phyloP scores from a whole-genome alignment of 1,139 yeast genomes.

The Magnusiomyces ingens region DNA sequence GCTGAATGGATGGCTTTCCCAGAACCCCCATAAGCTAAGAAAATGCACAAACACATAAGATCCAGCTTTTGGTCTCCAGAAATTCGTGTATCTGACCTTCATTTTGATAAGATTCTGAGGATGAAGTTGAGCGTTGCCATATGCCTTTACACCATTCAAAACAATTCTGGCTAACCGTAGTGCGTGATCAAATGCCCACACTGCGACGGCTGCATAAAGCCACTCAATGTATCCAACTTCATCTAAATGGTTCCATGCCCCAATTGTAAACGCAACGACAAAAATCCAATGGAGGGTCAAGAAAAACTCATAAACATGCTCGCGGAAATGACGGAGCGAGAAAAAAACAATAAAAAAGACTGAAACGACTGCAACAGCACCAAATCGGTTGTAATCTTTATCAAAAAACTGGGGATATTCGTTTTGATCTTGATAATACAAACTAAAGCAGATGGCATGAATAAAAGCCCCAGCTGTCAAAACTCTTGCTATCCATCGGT shows the following conservation, averaged over 20 bases:
- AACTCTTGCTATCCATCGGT: constrained; percentile 54
- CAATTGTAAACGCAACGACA: constrained; percentile 36
- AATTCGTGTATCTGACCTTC: constrained; percentile 23
- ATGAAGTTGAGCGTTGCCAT: constrained; percentile 31
- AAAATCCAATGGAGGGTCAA: constrained; percentile 48
- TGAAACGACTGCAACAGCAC: constrained; percentile 43
- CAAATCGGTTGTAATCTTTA: constrained; percentile 35
- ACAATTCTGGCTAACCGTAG: constrained; percentile 32
- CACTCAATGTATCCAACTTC: constrained; percentile 39
- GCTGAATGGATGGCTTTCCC: constrained; percentile 65
- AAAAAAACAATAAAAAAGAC: constrained; percentile 40
- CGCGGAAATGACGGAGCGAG: constrained; percentile 48
- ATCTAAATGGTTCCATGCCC: constrained; percentile 42
- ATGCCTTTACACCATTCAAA: constrained; percentile 36
- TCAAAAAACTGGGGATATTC: constrained; percentile 25
- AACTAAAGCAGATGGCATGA: constrained; percentile 21
- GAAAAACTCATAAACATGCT: constrained; percentile 57
- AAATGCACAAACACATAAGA: constrained; percentile 51
- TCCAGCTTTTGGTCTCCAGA: constrained; percentile 47
- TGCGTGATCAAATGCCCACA: constrained; percentile 38
- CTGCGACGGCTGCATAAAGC: constrained; percentile 31
- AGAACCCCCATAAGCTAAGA: constrained; percentile 34
- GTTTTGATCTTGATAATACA: constrained; percentile 23
- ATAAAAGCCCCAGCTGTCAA: constrained; percentile 39
- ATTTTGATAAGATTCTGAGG: constrained; percentile 27